Percentiles rank a stretch among this genome's conserved stretches.
These are phyloP conservation scores for Rhododendron mucronatum DNA, from an alignment of 148 eudicot species.

Conservation along the genomic window DNA sequence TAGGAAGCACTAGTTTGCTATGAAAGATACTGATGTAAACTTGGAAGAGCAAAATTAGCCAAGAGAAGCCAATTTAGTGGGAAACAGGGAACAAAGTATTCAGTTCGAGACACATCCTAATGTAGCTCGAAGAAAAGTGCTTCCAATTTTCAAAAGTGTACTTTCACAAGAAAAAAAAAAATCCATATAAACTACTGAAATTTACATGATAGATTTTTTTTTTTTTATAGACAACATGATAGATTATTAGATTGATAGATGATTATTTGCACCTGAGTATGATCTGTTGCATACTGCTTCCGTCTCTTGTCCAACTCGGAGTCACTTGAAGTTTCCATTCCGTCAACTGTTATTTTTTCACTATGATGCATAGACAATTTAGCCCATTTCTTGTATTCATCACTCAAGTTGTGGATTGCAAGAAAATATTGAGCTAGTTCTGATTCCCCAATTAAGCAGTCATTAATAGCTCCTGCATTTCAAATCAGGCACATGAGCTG, in stretches of 20 bases:
- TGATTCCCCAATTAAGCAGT: conserved; percentile 33
- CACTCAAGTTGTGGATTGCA: background rate
- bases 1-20: background rate
- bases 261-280: conserved; percentile 59
- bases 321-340: background rate
- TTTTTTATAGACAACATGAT: background rate
- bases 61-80: background rate
- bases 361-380: background rate
- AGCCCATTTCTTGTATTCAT: background rate
- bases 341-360: background rate
- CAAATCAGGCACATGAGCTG: background rate
- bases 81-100: background rate
- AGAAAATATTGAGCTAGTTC: conserved; percentile 1
- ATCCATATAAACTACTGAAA: background rate
- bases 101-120: background rate
- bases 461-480: conserved; percentile 57
- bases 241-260: background rate
- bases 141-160: background rate
- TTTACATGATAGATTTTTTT: background rate
- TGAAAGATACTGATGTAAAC: background rate
- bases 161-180: background rate
- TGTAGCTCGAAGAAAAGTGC: background rate
- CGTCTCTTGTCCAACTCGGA: background rate
- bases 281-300: conserved; percentile 32
- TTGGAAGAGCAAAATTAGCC: background rate